Evolutionary conservation across 1,284 basidiomycete genomes (phyloP).

Genomic region (Cutaneotrichosporon dermatis): DNA sequence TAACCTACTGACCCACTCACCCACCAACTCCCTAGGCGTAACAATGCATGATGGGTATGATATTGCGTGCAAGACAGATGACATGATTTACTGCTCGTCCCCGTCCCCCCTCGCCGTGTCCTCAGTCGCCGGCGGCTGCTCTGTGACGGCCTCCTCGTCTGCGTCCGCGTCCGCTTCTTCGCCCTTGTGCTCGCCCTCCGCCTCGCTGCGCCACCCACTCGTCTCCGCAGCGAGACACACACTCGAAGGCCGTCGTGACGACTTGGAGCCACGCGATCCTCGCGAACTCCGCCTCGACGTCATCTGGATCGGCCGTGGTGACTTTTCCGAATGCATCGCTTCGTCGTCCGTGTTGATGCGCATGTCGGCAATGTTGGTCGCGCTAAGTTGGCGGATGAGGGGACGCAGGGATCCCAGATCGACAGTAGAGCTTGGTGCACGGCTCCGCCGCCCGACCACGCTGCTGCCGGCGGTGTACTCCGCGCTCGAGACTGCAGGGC

Average conservation of each 20-base stretch:
- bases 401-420: slow-evolving; percentile 20
- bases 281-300: not conserved
- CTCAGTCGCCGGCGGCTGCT: slow-evolving; percentile 1
- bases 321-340: not conserved
- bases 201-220: not conserved
- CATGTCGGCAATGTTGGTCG: slow-evolving; percentile 22
- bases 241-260: not conserved
- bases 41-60: too few species aligned
- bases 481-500: slow-evolving; percentile 3
- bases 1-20: too few species aligned
- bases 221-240: not conserved
- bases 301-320: not conserved
- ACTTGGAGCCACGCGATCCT: not conserved
- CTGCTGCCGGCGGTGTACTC: slow-evolving; percentile 5
- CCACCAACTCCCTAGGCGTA: too few species aligned
- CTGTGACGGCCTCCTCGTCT: not conserved
- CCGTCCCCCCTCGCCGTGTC: not conserved
- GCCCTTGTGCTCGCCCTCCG: not conserved
- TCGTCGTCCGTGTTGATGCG: slow-evolving; percentile 10
- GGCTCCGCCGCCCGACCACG: slow-evolving; percentile 15
- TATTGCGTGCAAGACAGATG: too few species aligned
- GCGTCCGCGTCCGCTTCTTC: too few species aligned
- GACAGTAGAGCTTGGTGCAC: slow-evolving; percentile 14
- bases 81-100: not conserved
- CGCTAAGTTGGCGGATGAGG: slow-evolving; percentile 27